Base-by-base conservation (phyloP, 2,329 filamentous ascomycete species). In the Beauveria asiatica region DNA sequence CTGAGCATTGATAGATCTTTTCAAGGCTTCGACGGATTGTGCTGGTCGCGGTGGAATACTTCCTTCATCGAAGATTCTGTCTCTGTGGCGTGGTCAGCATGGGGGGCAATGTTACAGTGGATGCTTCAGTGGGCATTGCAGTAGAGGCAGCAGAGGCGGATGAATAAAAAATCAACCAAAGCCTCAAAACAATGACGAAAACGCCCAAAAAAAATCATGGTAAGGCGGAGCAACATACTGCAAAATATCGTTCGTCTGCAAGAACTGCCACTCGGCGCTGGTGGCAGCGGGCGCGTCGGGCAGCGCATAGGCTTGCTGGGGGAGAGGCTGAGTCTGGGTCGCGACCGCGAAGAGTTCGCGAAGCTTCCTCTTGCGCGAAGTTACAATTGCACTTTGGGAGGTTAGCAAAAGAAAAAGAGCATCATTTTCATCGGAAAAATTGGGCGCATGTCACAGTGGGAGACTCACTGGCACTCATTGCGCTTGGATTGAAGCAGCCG, bases 351-450 rank as follows among this genome's bases (percentile, higher is more conserved):
- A 96, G 69, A 96, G 83, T 78, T 94, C 89, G 74, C 88, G 87
- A 73, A 96, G 83, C 81, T 95, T 95, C 75, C 90, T 87, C 84
- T 95, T 94, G 76, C 90, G 88, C 81, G 89, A 90, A 76, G 82
- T 83, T 80, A 89, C 84, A 82, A 88, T 86, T 83, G 83, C 80
- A 77, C 85, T 88, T 72, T 62, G 66, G 63, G 64, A 25, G 45
- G 71, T 83, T 64, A 84, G 74, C 69, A 80, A 61, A 61, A 62
- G 69, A 56, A 76, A 77, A 75, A 68, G 67, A 59, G 71, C 65
- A 82, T 76, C 72, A 66, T 74, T 73, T 67, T 70, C 67, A 79
- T 79, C 77, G 77, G 75, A 78, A 77, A 76, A 78, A 71, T 70
- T 67, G 65, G 75, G 75, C 75, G 78, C 78, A 75, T 80, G 73